Evolutionary conservation across 2,329 filamentous ascomycete genomes (phyloP), one percentile per base, ranked within the genome.

Genomic region (Penicillium sp.): DNA sequence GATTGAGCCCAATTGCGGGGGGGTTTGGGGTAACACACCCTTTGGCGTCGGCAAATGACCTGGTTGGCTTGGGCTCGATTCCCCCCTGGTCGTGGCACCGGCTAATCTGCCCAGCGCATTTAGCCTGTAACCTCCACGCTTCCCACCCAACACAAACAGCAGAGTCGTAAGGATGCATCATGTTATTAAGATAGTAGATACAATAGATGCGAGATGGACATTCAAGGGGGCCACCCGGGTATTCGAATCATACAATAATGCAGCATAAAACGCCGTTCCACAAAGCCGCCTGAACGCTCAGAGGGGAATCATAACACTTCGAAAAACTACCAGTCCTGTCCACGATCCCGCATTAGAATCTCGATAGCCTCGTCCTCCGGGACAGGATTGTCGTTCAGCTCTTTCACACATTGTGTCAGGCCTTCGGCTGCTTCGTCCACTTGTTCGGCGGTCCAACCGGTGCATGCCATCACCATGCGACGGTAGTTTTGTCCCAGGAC

Each of bases 401-500:
- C 78, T 76, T 96, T 94, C 2, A 98, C 89, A 2, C 95, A 95
- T 62, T 91, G 87, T 49, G 96, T 85, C 44, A 99, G 80, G 2
- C 87, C 87, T 54, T 92, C 90, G 0, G 97, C 82, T 53, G 92
- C 85, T 58, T 86, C 85, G 67, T 98, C 95, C 14, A 98, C 90
- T 58, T 91, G 85, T 9, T 83, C 82, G 61, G 96, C 92, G 0
- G 86, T 83, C 36, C 93, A 90, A 9, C 87, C 88, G 0, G 92
- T 96, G 72, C 94, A 97, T 13, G 97, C 80, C 55, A 89, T 87
- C 24, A 99, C 92, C 33, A 98, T 91, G 65, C 89, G 90, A 27
- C 92, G 85, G 73, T 97, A 97, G 76, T 95, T 92, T 65, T 89
- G 82, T 70, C 96, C 94, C 3, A 96, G 82, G 55, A 96, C 92